Conservation (phyloP, 371 early-diverging fungal genomes). For the Apophysomyces elegans region DNA sequence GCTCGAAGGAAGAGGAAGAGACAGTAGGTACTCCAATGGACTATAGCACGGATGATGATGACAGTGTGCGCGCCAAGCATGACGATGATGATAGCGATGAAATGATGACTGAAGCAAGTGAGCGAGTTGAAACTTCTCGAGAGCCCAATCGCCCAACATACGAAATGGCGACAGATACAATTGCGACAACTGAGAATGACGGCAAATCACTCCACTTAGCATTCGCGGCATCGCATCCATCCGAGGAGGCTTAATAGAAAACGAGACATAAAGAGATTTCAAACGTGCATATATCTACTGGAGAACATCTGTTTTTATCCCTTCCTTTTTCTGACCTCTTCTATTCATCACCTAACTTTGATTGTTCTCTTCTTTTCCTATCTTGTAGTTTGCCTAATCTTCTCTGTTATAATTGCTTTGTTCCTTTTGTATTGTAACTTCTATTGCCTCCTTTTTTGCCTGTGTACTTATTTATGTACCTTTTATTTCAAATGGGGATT, state of each 20-base stretch:
- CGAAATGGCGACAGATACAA: not conserved
- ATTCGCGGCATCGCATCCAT: not conserved
- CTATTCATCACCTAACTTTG: not conserved
- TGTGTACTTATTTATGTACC: constrained; percentile 3
- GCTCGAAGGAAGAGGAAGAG: constrained; percentile 18
- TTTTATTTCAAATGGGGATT: not conserved
- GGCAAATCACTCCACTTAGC: not conserved
- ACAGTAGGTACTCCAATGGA: constrained; percentile 32
- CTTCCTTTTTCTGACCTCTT: not conserved
- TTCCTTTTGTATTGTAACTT: constrained; percentile 10
- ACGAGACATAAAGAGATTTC: constrained; percentile 9
- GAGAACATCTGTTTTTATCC: not conserved
- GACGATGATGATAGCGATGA: constrained; percentile 29
- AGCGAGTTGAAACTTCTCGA: not conserved
- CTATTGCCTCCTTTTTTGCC: not conserved
- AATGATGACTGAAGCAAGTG: constrained; percentile 27
- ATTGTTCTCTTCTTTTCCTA: constrained; percentile 5
- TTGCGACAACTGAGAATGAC: not conserved
- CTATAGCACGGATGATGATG: constrained; percentile 21
- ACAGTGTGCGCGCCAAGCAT: constrained; percentile 6
- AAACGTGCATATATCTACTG: not conserved
- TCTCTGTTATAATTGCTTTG: constrained; percentile 8
- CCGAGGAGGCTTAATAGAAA: constrained; percentile 7
- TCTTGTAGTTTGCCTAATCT: constrained; percentile 10
- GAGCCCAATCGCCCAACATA: not conserved